These are phyloP conservation scores for Monocercomonoides exilis DNA, from an alignment of 78 protist species.

Conservation along the genomic window DNA sequence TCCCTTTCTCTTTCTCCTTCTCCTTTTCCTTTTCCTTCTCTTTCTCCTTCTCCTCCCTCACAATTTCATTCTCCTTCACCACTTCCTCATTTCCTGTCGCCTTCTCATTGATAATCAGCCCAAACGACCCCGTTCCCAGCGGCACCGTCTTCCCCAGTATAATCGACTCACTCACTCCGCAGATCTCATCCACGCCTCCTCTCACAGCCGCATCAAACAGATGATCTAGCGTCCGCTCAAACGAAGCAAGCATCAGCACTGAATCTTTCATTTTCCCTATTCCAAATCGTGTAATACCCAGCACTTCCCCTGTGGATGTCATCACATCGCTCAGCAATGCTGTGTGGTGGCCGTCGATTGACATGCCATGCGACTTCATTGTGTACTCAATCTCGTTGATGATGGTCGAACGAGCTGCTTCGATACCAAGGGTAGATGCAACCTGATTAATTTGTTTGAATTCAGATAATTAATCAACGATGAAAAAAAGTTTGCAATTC, in stretches of 20 bases:
- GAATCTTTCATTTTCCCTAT: slow-evolving; percentile 82
- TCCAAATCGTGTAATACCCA: slow-evolving; percentile 96
- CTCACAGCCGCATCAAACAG: slow-evolving; percentile 89
- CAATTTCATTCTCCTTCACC: too few species aligned
- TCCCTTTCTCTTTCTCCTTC: too few species aligned
- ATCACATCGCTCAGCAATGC: slow-evolving; percentile 91
- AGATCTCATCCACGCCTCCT: slow-evolving; percentile 50
- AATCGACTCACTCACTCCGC: slow-evolving; percentile 92
- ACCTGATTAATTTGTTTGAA: too few species aligned
- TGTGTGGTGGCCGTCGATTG: slow-evolving; percentile 80
- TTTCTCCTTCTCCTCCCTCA: too few species aligned
- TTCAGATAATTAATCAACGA: too few species aligned
- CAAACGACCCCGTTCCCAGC: slow-evolving; percentile 78
- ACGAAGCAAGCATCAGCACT: slow-evolving; percentile 91
- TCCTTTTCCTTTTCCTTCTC: too few species aligned
- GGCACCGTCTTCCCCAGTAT: slow-evolving; percentile 90
- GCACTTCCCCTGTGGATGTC: slow-evolving; percentile 84
- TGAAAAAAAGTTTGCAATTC: too few species aligned
- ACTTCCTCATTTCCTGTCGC: too few species aligned
- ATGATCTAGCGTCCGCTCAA: slow-evolving; percentile 90
- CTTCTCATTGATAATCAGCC: not conserved
- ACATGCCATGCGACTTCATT: slow-evolving; percentile 83
- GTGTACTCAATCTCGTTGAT: slow-evolving; percentile 62
- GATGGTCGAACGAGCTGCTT: slow-evolving; percentile 86
- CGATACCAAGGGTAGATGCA: slow-evolving; percentile 84